Evolutionary conservation across 73 alveolate species (phyloP), one percentile per base, ranked within the genome.

Genomic region (Paramecium caudatum): DNA sequence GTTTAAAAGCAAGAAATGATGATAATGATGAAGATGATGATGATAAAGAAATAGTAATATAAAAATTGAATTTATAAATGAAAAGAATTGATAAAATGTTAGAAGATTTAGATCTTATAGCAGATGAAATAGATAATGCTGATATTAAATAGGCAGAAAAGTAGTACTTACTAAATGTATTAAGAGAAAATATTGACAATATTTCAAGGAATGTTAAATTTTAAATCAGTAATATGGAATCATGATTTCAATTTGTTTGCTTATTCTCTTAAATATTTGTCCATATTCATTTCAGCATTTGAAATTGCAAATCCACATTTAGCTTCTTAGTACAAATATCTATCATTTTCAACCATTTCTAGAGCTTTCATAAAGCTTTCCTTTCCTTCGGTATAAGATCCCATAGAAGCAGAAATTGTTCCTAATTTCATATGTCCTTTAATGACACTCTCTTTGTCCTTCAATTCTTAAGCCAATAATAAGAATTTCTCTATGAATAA

Each of bases 281-380:
- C 37, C 84, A 55, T 55, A 23, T 55, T 55, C 32, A 65, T 63
- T 63, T 86, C 93, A 25, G 93, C 93, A 8, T 46, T 86, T 8
- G 87, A 49, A 43, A 86, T 78, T 3, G 93, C 93, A 86, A 63
- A 86, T 10, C 93, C 93, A 23, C 93, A 86, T 78, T 86, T 86
- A 19, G 93, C 93, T 46, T 86, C 87, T 19, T 61, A 45, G 23
- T 86, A 70, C 41, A 63, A 86, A 1, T 86, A 47, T 36, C 80
- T 17, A 45, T 86, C 68, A 17, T 65, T 47, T 12, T 86, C 93
- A 7, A 78, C 93, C 90, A 86, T 37, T 41, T 61, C 47, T 3
- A 86, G 47, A 23, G 93, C 93, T 45, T 78, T 70, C n/a, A 41
- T 25, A 78, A 86, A 86, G 30, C 43, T 86, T 21, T 61, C 21